phyloP scores from a whole-genome alignment of 2,329 filamentous ascomycete genomes.

The Trichoderma citrinoviride region DNA sequence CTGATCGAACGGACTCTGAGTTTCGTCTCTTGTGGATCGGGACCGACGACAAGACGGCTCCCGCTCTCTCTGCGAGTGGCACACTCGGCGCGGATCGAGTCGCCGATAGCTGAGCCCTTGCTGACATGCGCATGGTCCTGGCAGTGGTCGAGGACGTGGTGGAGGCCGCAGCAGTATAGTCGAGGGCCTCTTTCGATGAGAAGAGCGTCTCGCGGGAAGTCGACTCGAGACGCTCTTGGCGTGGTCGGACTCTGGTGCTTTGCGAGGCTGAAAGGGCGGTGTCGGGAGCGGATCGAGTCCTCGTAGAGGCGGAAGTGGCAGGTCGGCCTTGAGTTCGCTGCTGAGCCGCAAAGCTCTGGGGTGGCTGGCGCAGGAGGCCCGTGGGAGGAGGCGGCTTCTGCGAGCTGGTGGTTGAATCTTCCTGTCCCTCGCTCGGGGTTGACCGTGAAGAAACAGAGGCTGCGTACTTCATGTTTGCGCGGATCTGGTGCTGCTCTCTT shows the following conservation, averaged over 20 bases:
- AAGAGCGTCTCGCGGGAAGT: not conserved
- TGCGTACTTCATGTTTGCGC: conserved; percentile 32
- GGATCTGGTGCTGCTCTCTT: conserved; percentile 50
- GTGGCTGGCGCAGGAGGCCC: conserved; percentile 51
- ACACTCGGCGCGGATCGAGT: conserved; percentile 30
- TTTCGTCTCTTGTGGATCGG: conserved; percentile 31
- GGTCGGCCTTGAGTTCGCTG: conserved; percentile 58
- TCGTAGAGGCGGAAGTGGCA: conserved; percentile 28
- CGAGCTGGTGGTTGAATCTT: conserved; percentile 36
- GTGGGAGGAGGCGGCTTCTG: conserved; percentile 35
- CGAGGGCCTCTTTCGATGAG: conserved; percentile 27
- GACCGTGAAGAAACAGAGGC: conserved; percentile 33
- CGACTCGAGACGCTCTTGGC: conserved; percentile 28
- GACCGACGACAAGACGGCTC: conserved; percentile 30
- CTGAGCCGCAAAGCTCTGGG: conserved; percentile 66
- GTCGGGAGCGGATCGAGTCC: conserved; percentile 30
- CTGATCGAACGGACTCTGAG: conserved; percentile 36
- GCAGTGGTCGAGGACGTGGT: conserved; percentile 13
- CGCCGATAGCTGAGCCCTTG: conserved; percentile 31
- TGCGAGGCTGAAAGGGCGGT: conserved; percentile 30
- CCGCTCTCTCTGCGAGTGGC: conserved; percentile 33
- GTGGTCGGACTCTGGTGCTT: conserved; percentile 31
- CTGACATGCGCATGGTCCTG: conserved; percentile 32
- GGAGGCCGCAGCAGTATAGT: conserved; percentile 20
- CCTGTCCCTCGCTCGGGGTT: conserved; percentile 28